These are phyloP conservation scores for Abrus pulchellus DNA, from an alignment of 306 rosid species.

Conservation along the genomic window DNA sequence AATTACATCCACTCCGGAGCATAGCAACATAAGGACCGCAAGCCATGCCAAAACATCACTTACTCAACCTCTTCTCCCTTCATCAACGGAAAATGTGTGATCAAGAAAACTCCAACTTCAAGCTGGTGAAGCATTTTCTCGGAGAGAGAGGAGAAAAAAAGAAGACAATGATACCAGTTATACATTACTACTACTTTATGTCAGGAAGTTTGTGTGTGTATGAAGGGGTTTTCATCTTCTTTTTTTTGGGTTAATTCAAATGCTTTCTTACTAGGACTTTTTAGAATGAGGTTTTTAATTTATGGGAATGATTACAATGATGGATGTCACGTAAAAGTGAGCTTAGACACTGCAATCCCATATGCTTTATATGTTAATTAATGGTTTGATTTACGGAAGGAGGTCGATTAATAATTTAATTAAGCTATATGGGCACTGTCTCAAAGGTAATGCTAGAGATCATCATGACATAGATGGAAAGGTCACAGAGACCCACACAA, in stretches of 20 bases:
- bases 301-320: constrained; percentile 59
- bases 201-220: constrained; percentile 74
- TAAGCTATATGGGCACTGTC: constrained; percentile 33
- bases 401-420: neutral
- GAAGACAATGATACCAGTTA: constrained; percentile 26
- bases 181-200: constrained; percentile 57
- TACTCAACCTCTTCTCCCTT: constrained; percentile 83
- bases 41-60: constrained; percentile 71
- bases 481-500: constrained; percentile 35
- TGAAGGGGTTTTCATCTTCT: constrained; percentile 44
- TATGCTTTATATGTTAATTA: constrained; percentile 67
- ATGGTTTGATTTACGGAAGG: constrained; percentile 64
- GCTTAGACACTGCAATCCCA: constrained; percentile 52
- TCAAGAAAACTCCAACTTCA: constrained; percentile 46
- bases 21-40: constrained; percentile 58
- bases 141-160: neutral
- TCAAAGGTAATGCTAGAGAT: constrained; percentile 34
- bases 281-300: constrained; percentile 44
- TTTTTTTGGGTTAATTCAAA: constrained; percentile 41
- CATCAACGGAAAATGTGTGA: constrained; percentile 88
- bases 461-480: constrained; percentile 44
- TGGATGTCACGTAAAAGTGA: constrained; percentile 58
- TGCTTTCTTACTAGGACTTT: constrained; percentile 59
- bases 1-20: constrained; percentile 66
- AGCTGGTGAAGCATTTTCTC: constrained; percentile 44